These are phyloP conservation scores for Fusarium newnesense DNA, from an alignment of 2,329 filamentous ascomycete genomes.

Conservation along the genomic window DNA sequence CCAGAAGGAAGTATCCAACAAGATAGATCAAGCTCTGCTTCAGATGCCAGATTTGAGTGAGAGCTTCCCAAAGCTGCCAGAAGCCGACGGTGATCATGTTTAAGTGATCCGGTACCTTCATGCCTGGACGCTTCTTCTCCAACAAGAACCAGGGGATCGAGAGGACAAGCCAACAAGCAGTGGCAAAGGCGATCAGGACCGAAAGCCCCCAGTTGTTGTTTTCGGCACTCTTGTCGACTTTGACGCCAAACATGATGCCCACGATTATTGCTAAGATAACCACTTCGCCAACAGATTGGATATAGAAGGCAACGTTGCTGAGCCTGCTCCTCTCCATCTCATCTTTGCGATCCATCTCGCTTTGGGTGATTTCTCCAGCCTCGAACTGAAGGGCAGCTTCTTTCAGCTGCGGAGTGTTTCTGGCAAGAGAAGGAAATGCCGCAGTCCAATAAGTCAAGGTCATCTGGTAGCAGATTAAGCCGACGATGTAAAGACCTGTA, in stretches of 20 bases:
- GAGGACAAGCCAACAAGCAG: constrained; percentile 71
- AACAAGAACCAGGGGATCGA: constrained; percentile 74
- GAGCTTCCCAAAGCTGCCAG: constrained; percentile 69
- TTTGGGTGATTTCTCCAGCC: constrained; percentile 61
- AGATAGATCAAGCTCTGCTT: constrained; percentile 75
- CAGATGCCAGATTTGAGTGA: constrained; percentile 69
- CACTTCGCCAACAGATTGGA: constrained; percentile 71
- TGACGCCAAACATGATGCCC: constrained; percentile 69
- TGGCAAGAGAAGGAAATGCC: constrained; percentile 57
- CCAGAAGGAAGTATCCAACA: constrained; percentile 73
- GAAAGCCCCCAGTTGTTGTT: constrained; percentile 75
- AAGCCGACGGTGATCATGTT: constrained; percentile 68
- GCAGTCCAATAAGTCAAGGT: constrained; percentile 77
- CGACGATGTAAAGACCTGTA: constrained; percentile 72
- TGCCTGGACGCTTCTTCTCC: constrained; percentile 72
- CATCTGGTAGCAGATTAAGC: constrained; percentile 73
- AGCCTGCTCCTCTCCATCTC: constrained; percentile 72
- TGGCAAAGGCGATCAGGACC: constrained; percentile 73
- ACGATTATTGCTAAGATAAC: constrained; percentile 72
- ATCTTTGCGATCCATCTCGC: constrained; percentile 70
- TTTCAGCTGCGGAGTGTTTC: constrained; percentile 49
- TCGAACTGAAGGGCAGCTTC: constrained; percentile 47
- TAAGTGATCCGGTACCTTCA: constrained; percentile 49
- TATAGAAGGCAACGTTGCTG: constrained; percentile 71
- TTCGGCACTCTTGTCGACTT: constrained; percentile 66